Evolutionary conservation across 352 stramenopile genomes (phyloP).

Genomic region (Pythium phragmitis): DNA sequence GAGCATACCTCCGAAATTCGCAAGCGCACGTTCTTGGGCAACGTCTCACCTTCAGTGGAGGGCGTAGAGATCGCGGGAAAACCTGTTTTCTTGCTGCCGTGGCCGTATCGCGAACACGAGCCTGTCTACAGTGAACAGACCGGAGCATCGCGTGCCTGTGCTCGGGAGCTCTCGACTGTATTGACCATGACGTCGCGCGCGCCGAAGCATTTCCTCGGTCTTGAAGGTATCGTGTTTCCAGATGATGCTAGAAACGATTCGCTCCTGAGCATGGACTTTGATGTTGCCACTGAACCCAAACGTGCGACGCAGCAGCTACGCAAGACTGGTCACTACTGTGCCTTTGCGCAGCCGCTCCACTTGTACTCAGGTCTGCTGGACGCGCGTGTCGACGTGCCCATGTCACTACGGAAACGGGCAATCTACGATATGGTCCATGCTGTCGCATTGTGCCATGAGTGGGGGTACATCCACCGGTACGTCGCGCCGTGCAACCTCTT

Average conservation of each 20-base stretch:
- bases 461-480: conserved; percentile 75
- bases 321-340: conserved; percentile 62
- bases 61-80: conserved; percentile 48
- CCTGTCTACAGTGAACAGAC: conserved; percentile 44
- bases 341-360: conserved; percentile 78
- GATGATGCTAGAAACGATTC: conserved; percentile 16
- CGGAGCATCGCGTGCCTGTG: conserved; percentile 50
- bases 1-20: conserved; percentile 57
- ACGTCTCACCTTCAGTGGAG: conserved; percentile 30
- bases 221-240: conserved; percentile 75
- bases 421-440: conserved; percentile 73
- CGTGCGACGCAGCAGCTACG: conserved; percentile 27
- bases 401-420: conserved; percentile 53
- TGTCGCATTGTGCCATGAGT: conserved; percentile 63
- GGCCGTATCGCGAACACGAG: conserved; percentile 71
- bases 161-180: conserved; percentile 54
- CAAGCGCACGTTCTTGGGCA: conserved; percentile 61
- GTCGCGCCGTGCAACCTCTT: conserved; percentile 73
- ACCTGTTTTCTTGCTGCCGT: conserved; percentile 72
- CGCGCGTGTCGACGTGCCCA: conserved; percentile 43
- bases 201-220: conserved; percentile 54
- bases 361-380: conserved; percentile 77
- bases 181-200: conserved; percentile 42
- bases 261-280: background rate
- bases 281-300: background rate